phyloP scores from a whole-genome alignment of 352 stramenopile species.

The Phytopythium montanum region DNA sequence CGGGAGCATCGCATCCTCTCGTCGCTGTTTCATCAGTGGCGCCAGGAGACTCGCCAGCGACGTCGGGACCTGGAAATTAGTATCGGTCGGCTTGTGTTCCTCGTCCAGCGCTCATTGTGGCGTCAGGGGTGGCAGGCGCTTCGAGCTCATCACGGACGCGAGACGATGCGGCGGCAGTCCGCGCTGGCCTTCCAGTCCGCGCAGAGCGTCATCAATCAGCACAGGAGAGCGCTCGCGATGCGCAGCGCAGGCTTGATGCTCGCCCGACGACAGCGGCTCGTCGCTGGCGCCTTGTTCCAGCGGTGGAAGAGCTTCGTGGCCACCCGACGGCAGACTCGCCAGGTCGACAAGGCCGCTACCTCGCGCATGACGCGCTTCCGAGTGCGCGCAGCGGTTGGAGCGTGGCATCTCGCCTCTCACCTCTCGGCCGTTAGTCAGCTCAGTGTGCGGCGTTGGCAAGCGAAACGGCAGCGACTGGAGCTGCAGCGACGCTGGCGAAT shows the following conservation, averaged over 20 bases:
- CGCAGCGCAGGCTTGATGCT: conserved; percentile 5
- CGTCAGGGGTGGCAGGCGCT: neutral
- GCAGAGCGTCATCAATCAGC: conserved; percentile 3
- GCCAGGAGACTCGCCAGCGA: neutral
- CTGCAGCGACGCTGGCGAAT: neutral
- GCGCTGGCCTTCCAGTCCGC: conserved; percentile 5
- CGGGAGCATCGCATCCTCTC: neutral
- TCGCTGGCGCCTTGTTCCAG: conserved; percentile 2
- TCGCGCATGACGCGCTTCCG: conserved; percentile 1
- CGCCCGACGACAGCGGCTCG: neutral
- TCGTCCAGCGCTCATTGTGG: neutral
- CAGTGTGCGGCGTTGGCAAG: conserved; percentile 1
- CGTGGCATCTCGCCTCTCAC: neutral
- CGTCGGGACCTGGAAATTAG: neutral
- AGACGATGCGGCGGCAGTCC: conserved; percentile 6
- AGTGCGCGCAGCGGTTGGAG: neutral
- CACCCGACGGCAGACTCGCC: neutral
- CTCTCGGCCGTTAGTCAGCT: neutral
- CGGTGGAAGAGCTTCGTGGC: conserved; percentile 5
- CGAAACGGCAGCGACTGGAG: neutral
- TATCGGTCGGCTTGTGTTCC: neutral
- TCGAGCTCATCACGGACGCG: neutral
- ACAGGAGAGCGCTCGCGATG: conserved; percentile 2
- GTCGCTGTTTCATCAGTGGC: neutral
- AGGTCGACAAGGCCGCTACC: neutral